Base-by-base conservation (phyloP, 495 filamentous ascomycete genomes). In the Collariella sp. region DNA sequence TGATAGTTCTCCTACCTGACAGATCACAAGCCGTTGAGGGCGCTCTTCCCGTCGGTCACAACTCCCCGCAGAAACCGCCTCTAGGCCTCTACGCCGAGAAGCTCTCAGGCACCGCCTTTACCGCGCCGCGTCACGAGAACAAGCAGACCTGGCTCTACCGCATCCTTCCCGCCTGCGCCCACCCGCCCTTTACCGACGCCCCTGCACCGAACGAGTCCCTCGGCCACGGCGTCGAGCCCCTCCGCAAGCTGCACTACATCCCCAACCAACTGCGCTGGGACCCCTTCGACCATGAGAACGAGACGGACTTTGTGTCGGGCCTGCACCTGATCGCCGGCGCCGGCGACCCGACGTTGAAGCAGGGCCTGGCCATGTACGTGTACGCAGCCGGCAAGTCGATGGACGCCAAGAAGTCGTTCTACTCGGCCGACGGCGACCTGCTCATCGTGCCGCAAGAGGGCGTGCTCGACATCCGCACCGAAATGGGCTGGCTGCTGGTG, bases 111-210 rank as follows among this genome's bases (percentile, higher is more conserved):
- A 95, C 91, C 7, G 85, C 91, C 35, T 96, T 96, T 66, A 96
- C 91, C 23, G 88, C 90, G 6, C 91, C 91, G 0, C 81, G 91
- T 16, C 79, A 84, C 69, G 87, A 93, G 65, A 96, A 95, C 72
- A 82, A 85, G 66, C 91, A 95, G 63, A 79, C 90, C 35, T 96
- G 91, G 91, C 82, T 95, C n/a, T 95, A 96, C 67, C 81, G 91
- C 11, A 88, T 95, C 55, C 74, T 95, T 24, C 91, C 91, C 34
- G 80, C 87, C 0, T 89, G 88, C 38, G 79, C 89, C 6, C 91
- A 96, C 62, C 79, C 81, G 52, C 79, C 86, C 46, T 95, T 95
- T 12, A 68, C 75, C 22, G 70, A 79, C 0, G 68, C 78, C 15
- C 54, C 64, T 11, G 45, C 43, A 18, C 56, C 55, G 5, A 65